Base-by-base conservation (phyloP, 345 rosid genomes). In the Rhizophora apiculata region DNA sequence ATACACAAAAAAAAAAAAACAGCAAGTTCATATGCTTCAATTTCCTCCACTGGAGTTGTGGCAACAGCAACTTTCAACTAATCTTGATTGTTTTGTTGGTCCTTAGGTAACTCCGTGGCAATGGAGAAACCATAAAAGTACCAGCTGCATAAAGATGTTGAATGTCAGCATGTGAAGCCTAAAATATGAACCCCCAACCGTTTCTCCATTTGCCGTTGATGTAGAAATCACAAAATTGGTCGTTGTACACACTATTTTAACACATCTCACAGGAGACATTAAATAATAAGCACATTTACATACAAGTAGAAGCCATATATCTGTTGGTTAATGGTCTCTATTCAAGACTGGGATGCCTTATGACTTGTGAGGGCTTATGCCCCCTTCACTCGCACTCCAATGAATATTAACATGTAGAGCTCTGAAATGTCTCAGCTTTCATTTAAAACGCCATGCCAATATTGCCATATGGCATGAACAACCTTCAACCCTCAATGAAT, bases 21-120 rank as follows among this genome's bases (percentile, higher is more conserved):
- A 5, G 58, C 13, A 54, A 70, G 53, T 24, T 48, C 80, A 62
- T 85, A 83, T 89, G 81, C 90, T 55, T 74, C 62, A 62, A 77
- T 74, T 71, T 79, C 92, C 76, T 83, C 85, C 8, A 16, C 31
- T 0, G 88, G 81, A 62, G 68, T 8, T 2, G 80, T 20, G 3
- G 82, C 54, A 46, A 81, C 75, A 19, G 89, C 69, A 86, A 84
- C 84, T 70, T 82, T 26, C 79, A 69, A 26, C 64, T 62, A 64
- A 82, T 79, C 81, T 70, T 84, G 54, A 63, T 70, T 64, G 32
- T 39, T 67, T 64, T 76, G 58, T 60, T 68, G 51, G 65, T 78
- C 65, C 62, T 74, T 10, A 69, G 22, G 29, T 68, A 78, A 54
- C 71, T 67, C 71, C 75, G 70, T 56, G 49, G 65, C 69, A 81